Conservation (phyloP, 1,284 basidiomycete species). For the Grifola frondosa region DNA sequence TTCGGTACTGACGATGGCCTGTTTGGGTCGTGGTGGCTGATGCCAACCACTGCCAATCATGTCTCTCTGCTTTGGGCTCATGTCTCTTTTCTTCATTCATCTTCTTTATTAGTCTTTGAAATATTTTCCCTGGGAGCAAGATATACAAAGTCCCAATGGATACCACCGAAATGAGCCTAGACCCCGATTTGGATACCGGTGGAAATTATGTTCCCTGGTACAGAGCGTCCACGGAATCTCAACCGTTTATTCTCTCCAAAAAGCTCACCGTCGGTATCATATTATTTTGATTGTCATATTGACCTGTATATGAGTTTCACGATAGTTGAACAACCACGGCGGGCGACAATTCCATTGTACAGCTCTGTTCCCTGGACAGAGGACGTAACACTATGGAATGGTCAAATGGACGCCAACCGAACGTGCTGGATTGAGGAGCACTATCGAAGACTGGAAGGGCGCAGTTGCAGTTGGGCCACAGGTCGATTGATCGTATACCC, state of each 20-base stretch:
- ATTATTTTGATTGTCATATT: conserved; percentile 5
- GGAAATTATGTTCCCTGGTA: conserved; percentile 44
- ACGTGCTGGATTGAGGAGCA: conserved; percentile 42
- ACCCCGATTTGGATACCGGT: no score
- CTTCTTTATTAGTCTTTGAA: background rate
- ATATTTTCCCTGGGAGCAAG: background rate
- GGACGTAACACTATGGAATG: conserved; percentile 45
- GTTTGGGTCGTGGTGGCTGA: conserved; percentile 12
- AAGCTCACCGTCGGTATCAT: conserved; percentile 30
- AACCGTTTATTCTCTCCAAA: conserved; percentile 39
- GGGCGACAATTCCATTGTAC: conserved; percentile 28
- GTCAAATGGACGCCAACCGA: conserved; percentile 32
- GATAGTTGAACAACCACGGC: conserved; percentile 11
- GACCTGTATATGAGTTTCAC: conserved; percentile 17
- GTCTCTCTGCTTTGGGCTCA: no score
- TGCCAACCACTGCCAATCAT: conserved; percentile 8
- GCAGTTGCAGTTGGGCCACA: conserved; percentile 49
- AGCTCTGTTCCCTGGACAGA: conserved; percentile 61
- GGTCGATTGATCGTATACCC: conserved; percentile 40
- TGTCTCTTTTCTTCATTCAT: background rate
- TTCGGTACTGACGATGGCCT: conserved; percentile 14
- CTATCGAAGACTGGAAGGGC: conserved; percentile 47
- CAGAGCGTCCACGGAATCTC: conserved; percentile 30
- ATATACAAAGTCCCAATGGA: no score
- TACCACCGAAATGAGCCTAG: no score